phyloP scores from a whole-genome alignment of 345 rosid species.

The Populus alba region DNA sequence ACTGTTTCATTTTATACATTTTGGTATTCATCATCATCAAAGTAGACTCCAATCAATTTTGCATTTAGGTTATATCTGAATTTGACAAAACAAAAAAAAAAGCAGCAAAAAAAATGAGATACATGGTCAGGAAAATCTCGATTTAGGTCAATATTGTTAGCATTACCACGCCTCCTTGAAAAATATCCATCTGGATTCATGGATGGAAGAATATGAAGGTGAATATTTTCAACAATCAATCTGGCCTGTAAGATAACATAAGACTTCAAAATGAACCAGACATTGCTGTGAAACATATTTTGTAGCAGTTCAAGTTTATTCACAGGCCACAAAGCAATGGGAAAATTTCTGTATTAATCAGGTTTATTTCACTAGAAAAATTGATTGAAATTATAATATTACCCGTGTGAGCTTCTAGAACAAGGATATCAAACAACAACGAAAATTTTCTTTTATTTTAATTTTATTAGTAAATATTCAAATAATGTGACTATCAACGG shows the following conservation, averaged over 20 bases:
- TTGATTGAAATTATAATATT: not conserved
- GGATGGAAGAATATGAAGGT: conserved; percentile 91
- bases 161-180: conserved; percentile 70
- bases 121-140: conserved; percentile 99
- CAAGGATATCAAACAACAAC: not conserved
- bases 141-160: conserved; percentile 81
- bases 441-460: too few species aligned
- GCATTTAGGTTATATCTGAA: not conserved
- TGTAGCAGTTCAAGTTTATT: not conserved
- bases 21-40: not conserved
- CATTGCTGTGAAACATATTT: not conserved
- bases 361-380: not conserved
- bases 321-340: not conserved
- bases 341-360: not conserved
- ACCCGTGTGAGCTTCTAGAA: not conserved
- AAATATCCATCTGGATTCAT: conserved; percentile 95
- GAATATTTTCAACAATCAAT: conserved; percentile 71
- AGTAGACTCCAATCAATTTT: not conserved
- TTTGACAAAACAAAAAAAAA: conserved; percentile 1
- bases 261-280: not conserved
- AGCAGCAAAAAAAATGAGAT: conserved; percentile 20
- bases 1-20: not conserved
- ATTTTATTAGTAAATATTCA: not conserved
- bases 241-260: conserved; percentile 47
- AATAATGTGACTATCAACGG: not conserved